phyloP scores from a whole-genome alignment of 345 rosid species.

The Eucalyptus viminalis region DNA sequence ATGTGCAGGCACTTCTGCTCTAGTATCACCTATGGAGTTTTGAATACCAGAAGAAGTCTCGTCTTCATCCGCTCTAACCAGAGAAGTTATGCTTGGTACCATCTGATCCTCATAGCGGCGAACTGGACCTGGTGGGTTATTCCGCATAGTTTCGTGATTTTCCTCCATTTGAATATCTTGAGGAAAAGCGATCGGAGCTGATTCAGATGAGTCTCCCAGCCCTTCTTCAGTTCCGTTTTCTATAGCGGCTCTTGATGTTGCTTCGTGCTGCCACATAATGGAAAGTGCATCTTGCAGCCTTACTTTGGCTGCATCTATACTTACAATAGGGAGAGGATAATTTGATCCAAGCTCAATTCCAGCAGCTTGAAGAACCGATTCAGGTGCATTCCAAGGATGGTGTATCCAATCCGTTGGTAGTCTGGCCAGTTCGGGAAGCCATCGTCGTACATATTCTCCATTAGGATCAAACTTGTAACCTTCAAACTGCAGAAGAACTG shows the following conservation, averaged over 20 bases:
- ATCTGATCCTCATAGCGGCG: constrained; percentile 85
- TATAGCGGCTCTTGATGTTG: constrained; percentile 87
- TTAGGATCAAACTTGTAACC: constrained; percentile 89
- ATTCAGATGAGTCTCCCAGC: constrained; percentile 84
- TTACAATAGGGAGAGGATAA: constrained; percentile 82
- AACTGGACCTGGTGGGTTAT: constrained; percentile 19
- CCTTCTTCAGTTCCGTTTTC: constrained; percentile 98
- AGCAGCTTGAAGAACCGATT: constrained; percentile 86
- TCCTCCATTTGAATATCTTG: constrained; percentile 65
- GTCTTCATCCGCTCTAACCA: constrained; percentile 61
- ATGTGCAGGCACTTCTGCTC: constrained; percentile 87
- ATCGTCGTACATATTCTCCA: constrained; percentile 92
- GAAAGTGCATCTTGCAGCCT: constrained; percentile 82
- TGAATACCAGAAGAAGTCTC: constrained; percentile 51
- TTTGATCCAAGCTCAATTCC: constrained; percentile 97
- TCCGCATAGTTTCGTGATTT: constrained; percentile 38
- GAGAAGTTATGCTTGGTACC: constrained; percentile 93
- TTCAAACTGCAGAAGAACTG: constrained; percentile 45
- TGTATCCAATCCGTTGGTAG: constrained; percentile 99
- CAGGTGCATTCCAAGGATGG: constrained; percentile 98
- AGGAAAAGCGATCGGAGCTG: constrained; percentile 65
- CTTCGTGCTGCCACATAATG: constrained; percentile 92
- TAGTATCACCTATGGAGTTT: constrained; percentile 39
- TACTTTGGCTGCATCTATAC: constrained; percentile 71
- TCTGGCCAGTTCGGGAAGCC: constrained; percentile 98